Evolutionary conservation across 2,329 filamentous ascomycete species (phyloP).

Genomic region (Phyllosticta paracitricarpa): DNA sequence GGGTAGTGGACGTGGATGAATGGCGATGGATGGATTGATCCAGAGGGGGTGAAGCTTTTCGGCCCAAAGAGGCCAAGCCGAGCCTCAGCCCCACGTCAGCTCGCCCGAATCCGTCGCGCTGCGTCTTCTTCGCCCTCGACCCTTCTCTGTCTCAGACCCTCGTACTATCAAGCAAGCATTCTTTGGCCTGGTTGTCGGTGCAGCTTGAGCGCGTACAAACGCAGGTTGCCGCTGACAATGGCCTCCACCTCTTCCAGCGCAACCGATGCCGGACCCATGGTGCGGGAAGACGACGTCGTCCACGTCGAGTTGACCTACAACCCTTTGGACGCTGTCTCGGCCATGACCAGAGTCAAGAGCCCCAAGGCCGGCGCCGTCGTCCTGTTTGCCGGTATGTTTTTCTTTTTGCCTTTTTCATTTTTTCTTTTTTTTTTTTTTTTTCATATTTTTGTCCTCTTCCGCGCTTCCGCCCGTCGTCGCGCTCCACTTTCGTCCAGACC

Average conservation of each 20-base stretch:
- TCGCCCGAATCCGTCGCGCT: neutral
- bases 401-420: neutral
- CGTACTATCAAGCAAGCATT: neutral
- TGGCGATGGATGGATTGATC: neutral
- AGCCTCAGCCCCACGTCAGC: neutral
- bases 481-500: neutral
- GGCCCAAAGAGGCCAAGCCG: neutral
- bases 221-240: neutral
- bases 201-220: neutral
- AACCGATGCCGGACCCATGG: neutral
- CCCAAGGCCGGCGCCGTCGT: constrained; percentile 68
- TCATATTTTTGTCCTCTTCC: constrained; percentile 2
- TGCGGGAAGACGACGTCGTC: constrained; percentile 34
- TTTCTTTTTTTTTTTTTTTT: neutral
- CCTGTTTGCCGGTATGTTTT: constrained; percentile 55
- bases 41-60: neutral
- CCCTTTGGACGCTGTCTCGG: constrained; percentile 45
- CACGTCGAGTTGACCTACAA: constrained; percentile 60
- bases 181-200: neutral
- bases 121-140: neutral
- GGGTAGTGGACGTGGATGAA: no score
- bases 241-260: neutral
- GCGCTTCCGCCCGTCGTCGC: neutral
- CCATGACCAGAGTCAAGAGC: constrained; percentile 60
- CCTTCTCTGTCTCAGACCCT: neutral